Percentiles rank a stretch among this genome's conserved stretches.
phyloP scores from a whole-genome alignment of 331 rosid species.

The Rosa hybrid region DNA sequence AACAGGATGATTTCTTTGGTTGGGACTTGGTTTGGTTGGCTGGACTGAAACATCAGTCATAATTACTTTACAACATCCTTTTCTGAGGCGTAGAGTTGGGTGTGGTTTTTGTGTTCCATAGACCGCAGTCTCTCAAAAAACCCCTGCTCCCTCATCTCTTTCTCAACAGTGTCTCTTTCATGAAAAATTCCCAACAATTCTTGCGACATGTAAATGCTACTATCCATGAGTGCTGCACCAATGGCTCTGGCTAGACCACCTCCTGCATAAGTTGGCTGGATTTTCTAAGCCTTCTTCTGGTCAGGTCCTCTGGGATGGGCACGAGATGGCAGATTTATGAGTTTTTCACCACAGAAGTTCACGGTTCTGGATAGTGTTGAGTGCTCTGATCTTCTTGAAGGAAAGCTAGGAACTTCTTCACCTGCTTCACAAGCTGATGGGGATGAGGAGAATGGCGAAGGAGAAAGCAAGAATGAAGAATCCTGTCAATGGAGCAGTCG shows the following conservation, averaged over 20 bases:
- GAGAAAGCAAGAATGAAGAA: too few relatives aligned
- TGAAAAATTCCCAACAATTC: constrained; percentile 41
- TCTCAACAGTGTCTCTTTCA: constrained; percentile 64
- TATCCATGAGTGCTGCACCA: constrained; percentile 64
- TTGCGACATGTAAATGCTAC: constrained; percentile 61
- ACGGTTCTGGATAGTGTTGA: too few relatives aligned
- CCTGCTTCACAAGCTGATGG: too few relatives aligned
- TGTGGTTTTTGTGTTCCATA: neutral
- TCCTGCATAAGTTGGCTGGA: neutral
- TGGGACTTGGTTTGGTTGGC: neutral
- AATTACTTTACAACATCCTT: neutral
- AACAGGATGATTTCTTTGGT: neutral
- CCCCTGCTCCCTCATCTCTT: constrained; percentile 27
- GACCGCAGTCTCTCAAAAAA: constrained; percentile 29
- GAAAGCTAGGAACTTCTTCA: too few relatives aligned
- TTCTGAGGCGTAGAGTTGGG: neutral
- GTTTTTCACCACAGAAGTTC: too few relatives aligned
- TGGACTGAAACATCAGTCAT: neutral
- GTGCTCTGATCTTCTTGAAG: too few relatives aligned
- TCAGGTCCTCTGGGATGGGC: constrained; percentile 61
- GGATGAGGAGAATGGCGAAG: too few relatives aligned
- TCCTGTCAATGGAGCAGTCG: too few relatives aligned
- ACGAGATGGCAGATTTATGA: too few relatives aligned
- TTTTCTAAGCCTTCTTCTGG: too few relatives aligned
- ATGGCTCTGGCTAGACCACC: constrained; percentile 77